Conservation (phyloP, 352 stramenopile species). For the Pythium sukuiense region DNA sequence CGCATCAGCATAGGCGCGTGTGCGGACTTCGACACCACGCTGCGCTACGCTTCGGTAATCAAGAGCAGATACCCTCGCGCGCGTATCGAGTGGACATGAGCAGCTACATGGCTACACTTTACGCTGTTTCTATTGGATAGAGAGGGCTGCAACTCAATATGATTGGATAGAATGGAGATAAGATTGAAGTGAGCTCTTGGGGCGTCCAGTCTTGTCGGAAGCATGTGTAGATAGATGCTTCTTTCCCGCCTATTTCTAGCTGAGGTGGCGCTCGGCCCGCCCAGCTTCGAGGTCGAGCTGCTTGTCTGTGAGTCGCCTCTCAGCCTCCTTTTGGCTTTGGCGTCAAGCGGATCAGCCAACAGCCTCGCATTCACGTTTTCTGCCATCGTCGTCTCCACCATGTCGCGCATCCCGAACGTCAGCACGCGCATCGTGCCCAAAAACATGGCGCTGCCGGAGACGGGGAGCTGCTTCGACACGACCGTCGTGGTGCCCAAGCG, state of each 20-base stretch:
- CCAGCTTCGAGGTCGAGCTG: conserved; percentile 4
- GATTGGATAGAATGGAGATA: conserved; percentile 1
- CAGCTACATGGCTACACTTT: neutral
- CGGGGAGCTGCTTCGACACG: conserved; percentile 94
- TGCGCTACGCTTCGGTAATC: conserved; percentile 56
- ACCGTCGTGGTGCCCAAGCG: conserved; percentile 70
- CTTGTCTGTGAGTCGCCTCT: neutral
- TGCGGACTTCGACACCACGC: conserved; percentile 64
- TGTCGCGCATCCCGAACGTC: conserved; percentile 76
- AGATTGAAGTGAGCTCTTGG: conserved; percentile 4
- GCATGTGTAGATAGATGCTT: neutral
- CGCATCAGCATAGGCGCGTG: conserved; percentile 70
- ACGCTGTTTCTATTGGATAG: conserved; percentile 5
- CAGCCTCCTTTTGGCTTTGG: neutral
- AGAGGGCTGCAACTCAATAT: neutral
- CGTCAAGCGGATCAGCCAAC: neutral
- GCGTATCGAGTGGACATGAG: conserved; percentile 69
- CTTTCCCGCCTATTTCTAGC: neutral
- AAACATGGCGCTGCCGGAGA: conserved; percentile 80
- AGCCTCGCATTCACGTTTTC: conserved; percentile 22
- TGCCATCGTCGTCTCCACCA: conserved; percentile 35
- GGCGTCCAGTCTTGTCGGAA: neutral
- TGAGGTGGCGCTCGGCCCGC: neutral
- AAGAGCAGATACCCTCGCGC: conserved; percentile 66
- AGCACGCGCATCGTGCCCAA: conserved; percentile 83